Evolutionary conservation across 2,329 filamentous ascomycete genomes (phyloP), one percentile per base, ranked within the genome.

Genomic region (Colletotrichum limetticola): DNA sequence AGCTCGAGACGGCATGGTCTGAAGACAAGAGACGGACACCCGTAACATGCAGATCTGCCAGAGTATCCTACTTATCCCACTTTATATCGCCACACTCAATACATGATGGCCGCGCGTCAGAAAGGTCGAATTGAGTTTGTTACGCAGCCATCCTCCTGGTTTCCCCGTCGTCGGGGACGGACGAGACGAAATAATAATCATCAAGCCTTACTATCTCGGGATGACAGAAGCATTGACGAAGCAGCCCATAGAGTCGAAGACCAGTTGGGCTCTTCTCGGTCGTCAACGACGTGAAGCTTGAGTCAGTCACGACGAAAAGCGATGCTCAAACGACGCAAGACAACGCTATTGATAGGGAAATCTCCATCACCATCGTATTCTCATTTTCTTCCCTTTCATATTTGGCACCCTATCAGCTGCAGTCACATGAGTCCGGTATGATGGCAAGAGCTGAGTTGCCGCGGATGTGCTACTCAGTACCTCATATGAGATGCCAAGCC

Each of bases 221-320:
- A 73, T 73, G 61, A 61, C 71, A 73, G 66, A 71, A 73, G 46
- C 37, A 71, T 71, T n/a, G 42, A 49, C 42, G 24, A 26, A 52
- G 11, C 28, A 30, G 19, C 9, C 24, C 35, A 60, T 42, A 22
- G n/a, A 52, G 49, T 66, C 30, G 66, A 70, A 53, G 32, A 72
- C 61, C 59, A 37, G 14, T 35, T 30, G 66, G 59, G 32, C 59
- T 69, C 64, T 37, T 52, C 52, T 42, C 19, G n/a, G 16, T 57
- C n/a, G 11, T 24, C 37, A 26, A 49, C 63, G 11, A 24, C 7
- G 2, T 1, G 22, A 28, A 28, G 14, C 26, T n/a, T 30, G 62
- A 37, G 28, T 42, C 14, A 55, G n/a, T 64, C 35, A 22, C 58
- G 22, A 46, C 42, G 11, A 14, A 14, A 30, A 32, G 26, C 28